These are phyloP conservation scores for Candida ortonii DNA, from an alignment of 805 yeast species.

Conservation along the genomic window DNA sequence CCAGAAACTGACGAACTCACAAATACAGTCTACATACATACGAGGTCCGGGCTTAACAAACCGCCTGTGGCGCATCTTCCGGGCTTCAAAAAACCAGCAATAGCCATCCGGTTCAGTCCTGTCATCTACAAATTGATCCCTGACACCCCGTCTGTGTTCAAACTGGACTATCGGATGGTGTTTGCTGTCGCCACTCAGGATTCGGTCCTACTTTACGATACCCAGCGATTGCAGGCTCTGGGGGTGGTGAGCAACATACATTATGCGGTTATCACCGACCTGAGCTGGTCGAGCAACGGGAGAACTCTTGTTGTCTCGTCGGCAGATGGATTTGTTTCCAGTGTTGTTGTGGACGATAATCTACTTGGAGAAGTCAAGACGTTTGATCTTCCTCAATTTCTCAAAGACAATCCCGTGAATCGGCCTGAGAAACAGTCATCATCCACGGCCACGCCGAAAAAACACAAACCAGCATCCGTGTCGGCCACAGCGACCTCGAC, in stretches of 20 bases:
- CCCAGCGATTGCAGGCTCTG: constrained; percentile 64
- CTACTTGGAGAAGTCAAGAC: constrained; percentile 53
- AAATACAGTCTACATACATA: constrained; percentile 78
- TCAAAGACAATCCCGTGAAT: constrained; percentile 13
- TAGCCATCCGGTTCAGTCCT: constrained; percentile 79
- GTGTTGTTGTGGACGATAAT: constrained; percentile 49
- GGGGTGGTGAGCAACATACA: constrained; percentile 79
- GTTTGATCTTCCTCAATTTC: constrained; percentile 25
- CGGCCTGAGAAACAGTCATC: too few species aligned
- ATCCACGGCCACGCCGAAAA: too few species aligned
- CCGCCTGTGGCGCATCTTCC: constrained; percentile 80
- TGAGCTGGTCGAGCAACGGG: constrained; percentile 84
- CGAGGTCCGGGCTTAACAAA: constrained; percentile 62
- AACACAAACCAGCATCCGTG: too few species aligned
- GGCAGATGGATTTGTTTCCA: constrained; percentile 90
- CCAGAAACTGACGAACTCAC: constrained; percentile 27
- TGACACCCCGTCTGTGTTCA: constrained; percentile 36
- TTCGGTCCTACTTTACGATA: constrained; percentile 76
- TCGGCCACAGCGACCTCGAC: neutral
- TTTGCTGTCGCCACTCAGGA: constrained; percentile 95
- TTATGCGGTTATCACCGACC: constrained; percentile 83
- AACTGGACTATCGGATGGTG: constrained; percentile 73
- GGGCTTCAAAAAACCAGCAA: constrained; percentile 77
- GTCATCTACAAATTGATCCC: constrained; percentile 43
- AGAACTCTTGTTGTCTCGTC: constrained; percentile 67